Base-by-base conservation (phyloP, 129 eudicot genomes). In the Solidago caesia region DNA sequence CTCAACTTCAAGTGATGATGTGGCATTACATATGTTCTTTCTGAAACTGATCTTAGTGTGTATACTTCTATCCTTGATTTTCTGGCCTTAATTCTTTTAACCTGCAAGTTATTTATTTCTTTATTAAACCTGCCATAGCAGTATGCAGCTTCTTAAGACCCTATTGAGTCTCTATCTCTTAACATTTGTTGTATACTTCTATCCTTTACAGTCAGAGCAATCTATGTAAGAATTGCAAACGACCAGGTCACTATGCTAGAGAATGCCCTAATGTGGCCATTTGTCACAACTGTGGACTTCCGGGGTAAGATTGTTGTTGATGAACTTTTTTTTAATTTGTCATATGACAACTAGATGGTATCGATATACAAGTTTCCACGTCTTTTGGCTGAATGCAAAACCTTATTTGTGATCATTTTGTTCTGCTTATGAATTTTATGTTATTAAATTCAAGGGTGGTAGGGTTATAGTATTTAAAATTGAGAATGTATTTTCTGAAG, bases 201-300 rank as follows among this genome's bases (percentile, higher is more conserved):
- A 51, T 71, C 43, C 26, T 78, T 82, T 82, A 67, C 93, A 93
- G 92, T 84, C 92, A 90, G 81, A 85, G 49, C 75, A 81, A 82
- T 81, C 84, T 90, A 68, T 92, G 98, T 82, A 92, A 92, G 81
- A 92, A 92, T 72, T 92, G 96, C 88, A 92, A 86, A 77, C 82
- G 92, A 52, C 96, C 96, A 4, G 98, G 98, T 68, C 98, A 92
- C 79, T 92, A 78, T 83, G 98, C 96, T 49, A 84, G 98, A 82
- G 98, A 92, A 68, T 92, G 96, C 89, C 88, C 98, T 55, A 92
- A 86, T 76, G 96, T 84, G 55, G 98, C 96, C 69, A 87, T 92
- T 66, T 92, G 98, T 76, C 96, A 88, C 84, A 90, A 90, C 65
- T 92, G 96, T 71, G 98, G 98, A 63, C 96, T 92, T 79, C 96